These are phyloP conservation scores for Sphaceloma murrayae DNA, from an alignment of 2,329 filamentous ascomycete species.

Conservation along the genomic window DNA sequence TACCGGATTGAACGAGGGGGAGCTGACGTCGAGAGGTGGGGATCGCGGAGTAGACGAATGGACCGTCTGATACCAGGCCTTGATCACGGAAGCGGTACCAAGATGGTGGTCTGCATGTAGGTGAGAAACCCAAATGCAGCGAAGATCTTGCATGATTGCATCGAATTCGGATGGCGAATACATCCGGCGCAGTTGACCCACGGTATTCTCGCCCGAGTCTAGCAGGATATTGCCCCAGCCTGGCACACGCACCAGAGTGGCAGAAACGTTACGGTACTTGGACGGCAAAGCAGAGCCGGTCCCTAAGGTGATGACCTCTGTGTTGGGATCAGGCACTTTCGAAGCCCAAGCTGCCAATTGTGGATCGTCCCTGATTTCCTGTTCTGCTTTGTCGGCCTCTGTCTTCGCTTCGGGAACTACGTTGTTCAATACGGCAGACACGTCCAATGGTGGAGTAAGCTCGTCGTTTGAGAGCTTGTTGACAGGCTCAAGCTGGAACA, in stretches of 20 bases:
- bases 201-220: conserved; percentile 84
- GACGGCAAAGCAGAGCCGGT: conserved; percentile 86
- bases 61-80: conserved; percentile 61
- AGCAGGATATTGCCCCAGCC: conserved; percentile 80
- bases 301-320: conserved; percentile 77
- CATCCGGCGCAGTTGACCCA: conserved; percentile 73
- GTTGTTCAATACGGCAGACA: conserved; percentile 36
- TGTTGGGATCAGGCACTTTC: conserved; percentile 63
- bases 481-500: conserved; percentile 30
- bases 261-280: conserved; percentile 91
- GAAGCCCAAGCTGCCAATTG: conserved; percentile 47
- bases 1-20: conserved; percentile 27
- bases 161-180: conserved; percentile 56
- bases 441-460: conserved; percentile 43
- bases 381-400: conserved; percentile 41
- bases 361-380: conserved; percentile 31
- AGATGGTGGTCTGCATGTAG: conserved; percentile 94
- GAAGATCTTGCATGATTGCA: conserved; percentile 67
- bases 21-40: conserved; percentile 15
- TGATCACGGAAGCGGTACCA: conserved; percentile 70
- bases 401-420: conserved; percentile 40
- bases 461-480: conserved; percentile 39
- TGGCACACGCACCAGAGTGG: conserved; percentile 74
- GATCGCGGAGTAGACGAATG: conserved; percentile 34
- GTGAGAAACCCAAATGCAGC: conserved; percentile 86